phyloP scores from a whole-genome alignment of 768 basidiomycete genomes.

The Amanita pallidorosea region DNA sequence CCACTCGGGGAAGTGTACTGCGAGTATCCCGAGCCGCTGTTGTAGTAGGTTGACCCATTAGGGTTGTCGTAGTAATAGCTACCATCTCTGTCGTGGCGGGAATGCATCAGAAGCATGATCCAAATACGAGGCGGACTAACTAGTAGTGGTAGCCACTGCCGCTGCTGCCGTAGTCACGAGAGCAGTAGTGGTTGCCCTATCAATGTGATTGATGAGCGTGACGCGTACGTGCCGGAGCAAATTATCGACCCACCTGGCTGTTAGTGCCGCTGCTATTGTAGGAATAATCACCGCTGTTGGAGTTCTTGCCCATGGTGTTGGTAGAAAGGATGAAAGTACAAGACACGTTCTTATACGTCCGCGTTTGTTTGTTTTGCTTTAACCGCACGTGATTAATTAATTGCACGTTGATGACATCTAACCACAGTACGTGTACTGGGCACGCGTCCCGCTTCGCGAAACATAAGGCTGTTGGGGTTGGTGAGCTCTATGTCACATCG shows the following conservation, averaged over 20 bases:
- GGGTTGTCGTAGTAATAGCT: conserved; percentile 57
- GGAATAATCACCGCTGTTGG: conserved; percentile 10
- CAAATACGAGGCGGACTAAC: conserved; percentile 17
- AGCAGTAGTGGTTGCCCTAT: conserved; percentile 55
- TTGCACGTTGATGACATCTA: no score
- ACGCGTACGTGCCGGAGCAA: background rate
- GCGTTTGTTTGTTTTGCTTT: no score
- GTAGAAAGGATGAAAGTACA: background rate
- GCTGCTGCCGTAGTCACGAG: conserved; percentile 33
- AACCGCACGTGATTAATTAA: no score
- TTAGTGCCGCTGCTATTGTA: conserved; percentile 43
- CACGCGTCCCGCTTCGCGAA: no score
- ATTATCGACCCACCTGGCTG: conserved; percentile 25
- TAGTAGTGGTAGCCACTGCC: conserved; percentile 47
- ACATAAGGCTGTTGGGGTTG: no score
- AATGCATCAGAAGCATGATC: background rate
- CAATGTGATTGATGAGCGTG: background rate
- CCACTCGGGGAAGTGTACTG: conserved; percentile 39
- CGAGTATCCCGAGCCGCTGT: conserved; percentile 34
- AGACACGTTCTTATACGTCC: no score
- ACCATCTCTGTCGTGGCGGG: conserved; percentile 21
- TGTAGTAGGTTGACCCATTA: conserved; percentile 50
- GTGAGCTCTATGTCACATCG: no score
- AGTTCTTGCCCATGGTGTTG: conserved; percentile 14
- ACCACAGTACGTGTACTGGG: no score